Evolutionary conservation across 176 grass and related monocot genomes (phyloP), one percentile per base, ranked within the genome.

Genomic region (Alloteropsis semialata): DNA sequence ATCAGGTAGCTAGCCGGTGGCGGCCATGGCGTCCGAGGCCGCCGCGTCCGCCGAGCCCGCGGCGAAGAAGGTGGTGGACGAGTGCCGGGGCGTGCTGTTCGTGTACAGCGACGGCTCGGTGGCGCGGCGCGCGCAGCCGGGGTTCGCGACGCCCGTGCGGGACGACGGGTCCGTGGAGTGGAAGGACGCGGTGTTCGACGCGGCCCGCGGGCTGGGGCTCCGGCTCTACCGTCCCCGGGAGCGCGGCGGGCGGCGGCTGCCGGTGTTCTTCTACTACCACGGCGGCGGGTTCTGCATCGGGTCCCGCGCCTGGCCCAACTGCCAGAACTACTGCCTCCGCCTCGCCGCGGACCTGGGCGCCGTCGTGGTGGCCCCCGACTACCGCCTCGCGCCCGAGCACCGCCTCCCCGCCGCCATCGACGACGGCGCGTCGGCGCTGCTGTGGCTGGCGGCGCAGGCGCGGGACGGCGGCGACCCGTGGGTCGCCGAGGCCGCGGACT

Each of bases 291-390:
- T 89, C 85, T 97, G 92, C 85, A 94, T 97, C 55, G 94, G 94
- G 27, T 97, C 90, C 11, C 90, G 90, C 79, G 53, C 92, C 45
- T 92, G 92, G 92, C 90, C 95, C 63, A 97, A 94, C 83, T 83
- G 67, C 86, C 94, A 97, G 68, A 97, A 94, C 88, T 97, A 94
- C 80, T 94, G 95, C 80, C 83, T 97, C 38, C 90, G 86, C 60
- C 83, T 97, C 10, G 88, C 92, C 22, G 60, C 95, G 34, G 90
- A 92, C 8, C 88, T 97, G 15, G 48, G 65, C n/a, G 95, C 88
- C 51, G 51, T 97, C 65, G 92, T 97, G 1, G 85, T 94, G 24
- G 90, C 95, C 9, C 88, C 90, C 5, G 90, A 97, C 87, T 97
- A 97, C 90, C 95, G 92, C 68, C 92, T 97, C 22, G 95, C 90